Base-by-base conservation (phyloP, 2,329 filamentous ascomycete genomes). In the Arthrobotrys sphaeroides region DNA sequence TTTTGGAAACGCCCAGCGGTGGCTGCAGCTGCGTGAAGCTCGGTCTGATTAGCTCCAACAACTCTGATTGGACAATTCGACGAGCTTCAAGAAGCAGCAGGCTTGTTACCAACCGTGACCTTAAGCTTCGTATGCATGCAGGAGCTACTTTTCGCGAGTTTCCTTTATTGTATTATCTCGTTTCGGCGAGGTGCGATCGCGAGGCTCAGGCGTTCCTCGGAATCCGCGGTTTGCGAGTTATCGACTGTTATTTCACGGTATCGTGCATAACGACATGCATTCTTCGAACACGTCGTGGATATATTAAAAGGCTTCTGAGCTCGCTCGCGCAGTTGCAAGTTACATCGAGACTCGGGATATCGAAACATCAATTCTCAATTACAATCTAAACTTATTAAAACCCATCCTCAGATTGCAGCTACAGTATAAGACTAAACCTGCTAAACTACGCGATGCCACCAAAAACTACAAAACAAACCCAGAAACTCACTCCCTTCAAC, bases 401-500 rank as follows among this genome's bases (percentile, higher is more conserved):
- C n/a, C n/a, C n/a, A n/a, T n/a, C n/a, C n/a, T n/a, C n/a, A n/a
- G n/a, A n/a, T n/a, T n/a, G n/a, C n/a, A n/a, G n/a, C 40, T 13
- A 43, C 6, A 43, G n/a, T 20, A 5, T 3, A 22, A 33, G 1
- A 28, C 20, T 4, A 31, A 6, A 16, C 47, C 40, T 7, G 7
- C 9, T 20, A 20, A 28, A 45, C 31, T 12, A 28, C 18, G 38
- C n/a, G 22, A 73, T 75, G 72, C 64, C 72, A 28, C 64, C 64
- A 18, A 75, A 75, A 43, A 20, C n/a, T n/a, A n/a, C n/a, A n/a
- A n/a, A n/a, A n/a, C n/a, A 55, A 43, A 6, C 47, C 12, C 53
- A 67, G 26, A 31, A 59, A 12, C 64, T 75, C 18, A 43, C 57
- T 2, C 51, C 72, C 9, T 75, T 75, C 57, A 69, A 69, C n/a